These are phyloP conservation scores for Clavariopsis aquatica DNA, from an alignment of 495 filamentous ascomycete species.

Conservation along the genomic window DNA sequence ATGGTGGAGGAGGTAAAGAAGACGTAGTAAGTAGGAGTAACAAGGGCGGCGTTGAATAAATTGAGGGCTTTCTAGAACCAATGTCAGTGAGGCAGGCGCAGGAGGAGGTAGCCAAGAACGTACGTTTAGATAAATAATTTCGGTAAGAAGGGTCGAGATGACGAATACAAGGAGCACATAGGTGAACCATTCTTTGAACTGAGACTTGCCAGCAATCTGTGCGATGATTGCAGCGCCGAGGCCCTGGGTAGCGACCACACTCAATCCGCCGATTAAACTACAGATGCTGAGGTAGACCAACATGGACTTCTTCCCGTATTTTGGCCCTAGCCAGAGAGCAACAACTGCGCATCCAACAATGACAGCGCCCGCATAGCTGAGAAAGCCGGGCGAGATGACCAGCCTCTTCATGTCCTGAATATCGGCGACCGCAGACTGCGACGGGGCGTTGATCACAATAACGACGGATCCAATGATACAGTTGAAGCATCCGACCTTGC, in stretches of 20 bases:
- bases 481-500: constrained; percentile 91
- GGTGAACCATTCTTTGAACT: constrained; percentile 97
- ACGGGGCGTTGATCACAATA: constrained; percentile 90
- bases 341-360: constrained; percentile 70
- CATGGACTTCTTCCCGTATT: constrained; percentile 96
- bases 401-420: constrained; percentile 94
- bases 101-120: constrained; percentile 44
- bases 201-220: constrained; percentile 73
- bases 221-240: constrained; percentile 88
- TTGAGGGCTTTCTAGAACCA: constrained; percentile 96
- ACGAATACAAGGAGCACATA: constrained; percentile 93
- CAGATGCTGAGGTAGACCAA: constrained; percentile 95
- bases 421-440: constrained; percentile 76
- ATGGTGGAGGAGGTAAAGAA: constrained; percentile 96
- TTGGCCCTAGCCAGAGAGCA: constrained; percentile 81
- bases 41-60: constrained; percentile 93
- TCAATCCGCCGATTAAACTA: constrained; percentile 90
- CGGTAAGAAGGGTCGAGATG: constrained; percentile 78
- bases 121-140: constrained; percentile 95
- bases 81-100: constrained; percentile 39
- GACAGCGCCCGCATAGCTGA: constrained; percentile 81
- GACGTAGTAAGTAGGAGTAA: constrained; percentile 98
- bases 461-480: constrained; percentile 93
- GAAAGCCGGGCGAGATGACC: constrained; percentile 83
- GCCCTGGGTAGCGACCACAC: constrained; percentile 93